Percentiles rank a stretch among this genome's conserved stretches.
These are phyloP conservation scores for Dunaliella salina DNA, from an alignment of 163 green algal species.

Conservation along the genomic window DNA sequence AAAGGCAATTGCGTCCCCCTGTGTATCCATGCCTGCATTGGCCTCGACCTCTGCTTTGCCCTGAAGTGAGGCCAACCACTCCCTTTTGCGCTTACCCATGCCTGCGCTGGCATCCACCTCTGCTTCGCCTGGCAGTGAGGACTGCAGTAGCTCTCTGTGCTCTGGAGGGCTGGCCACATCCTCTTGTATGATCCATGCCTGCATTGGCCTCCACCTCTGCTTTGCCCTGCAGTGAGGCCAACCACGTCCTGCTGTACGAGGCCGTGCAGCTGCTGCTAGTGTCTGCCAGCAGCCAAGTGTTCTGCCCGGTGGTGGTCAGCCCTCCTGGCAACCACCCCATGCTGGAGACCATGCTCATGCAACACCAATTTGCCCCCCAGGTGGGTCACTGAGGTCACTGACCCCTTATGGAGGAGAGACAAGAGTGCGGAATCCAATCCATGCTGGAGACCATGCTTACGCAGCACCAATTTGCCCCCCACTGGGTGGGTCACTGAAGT, in stretches of 20 bases:
- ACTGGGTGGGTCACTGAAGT: no score
- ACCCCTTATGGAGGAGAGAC: no score
- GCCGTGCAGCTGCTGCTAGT: conserved; percentile 57
- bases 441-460: neutral
- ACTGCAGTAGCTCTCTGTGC: no score
- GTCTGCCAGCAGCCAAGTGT: conserved; percentile 64
- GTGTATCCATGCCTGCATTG: neutral
- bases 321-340: conserved; percentile 46
- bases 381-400: no score
- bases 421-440: neutral
- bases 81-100: no score
- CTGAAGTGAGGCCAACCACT: no score
- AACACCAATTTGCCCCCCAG: conserved; percentile 20
- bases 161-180: no score
- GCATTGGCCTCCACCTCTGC: neutral
- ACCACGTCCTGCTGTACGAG: conserved; percentile 66
- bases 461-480: neutral
- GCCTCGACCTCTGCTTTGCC: neutral
- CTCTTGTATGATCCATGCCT: neutral
- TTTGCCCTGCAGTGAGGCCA: neutral
- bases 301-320: conserved; percentile 35
- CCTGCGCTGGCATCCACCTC: no score
- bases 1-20: neutral
- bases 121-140: no score
- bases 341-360: conserved; percentile 49